A percentile compares a stretch with the other conserved stretches of the same genome.
phyloP scores from a whole-genome alignment of 768 basidiomycete species.

The Mycena indigotica region DNA sequence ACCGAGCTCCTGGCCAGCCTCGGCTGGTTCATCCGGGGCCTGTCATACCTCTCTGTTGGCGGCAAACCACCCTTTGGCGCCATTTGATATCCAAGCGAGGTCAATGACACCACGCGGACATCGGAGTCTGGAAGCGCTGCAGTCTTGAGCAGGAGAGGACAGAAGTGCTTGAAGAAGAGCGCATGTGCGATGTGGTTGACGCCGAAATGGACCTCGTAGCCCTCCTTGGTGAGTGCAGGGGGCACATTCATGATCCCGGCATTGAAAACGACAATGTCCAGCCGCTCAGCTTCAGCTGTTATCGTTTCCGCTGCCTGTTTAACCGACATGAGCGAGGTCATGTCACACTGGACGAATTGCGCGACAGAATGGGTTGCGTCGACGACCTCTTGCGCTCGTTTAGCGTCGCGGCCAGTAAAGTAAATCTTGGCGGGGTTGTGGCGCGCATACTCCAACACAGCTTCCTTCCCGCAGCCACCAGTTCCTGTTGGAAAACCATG shows the following conservation, averaged over 20 bases:
- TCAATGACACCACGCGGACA: slow-evolving; percentile 35
- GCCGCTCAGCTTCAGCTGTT: slow-evolving; percentile 8
- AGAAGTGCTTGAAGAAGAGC: slow-evolving; percentile 45
- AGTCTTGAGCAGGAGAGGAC: slow-evolving; percentile 36
- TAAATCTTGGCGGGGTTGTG: slow-evolving; percentile 16
- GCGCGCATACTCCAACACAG: slow-evolving; percentile 10
- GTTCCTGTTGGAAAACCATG: not conserved
- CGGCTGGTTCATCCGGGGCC: slow-evolving; percentile 17
- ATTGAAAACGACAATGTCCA: slow-evolving; percentile 17
- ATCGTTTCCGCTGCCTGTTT: slow-evolving; percentile 2
- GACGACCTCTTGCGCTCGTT: slow-evolving; percentile 3
- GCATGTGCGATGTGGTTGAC: slow-evolving; percentile 39
- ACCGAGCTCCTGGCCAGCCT: slow-evolving; percentile 16
- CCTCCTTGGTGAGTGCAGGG: slow-evolving; percentile 11
- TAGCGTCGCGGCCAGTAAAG: slow-evolving; percentile 19
- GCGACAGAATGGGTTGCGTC: not conserved
- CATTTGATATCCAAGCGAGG: slow-evolving; percentile 1
- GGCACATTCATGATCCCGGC: slow-evolving; percentile 15
- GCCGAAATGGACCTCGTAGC: slow-evolving; percentile 20
- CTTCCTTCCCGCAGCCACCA: slow-evolving; percentile 14
- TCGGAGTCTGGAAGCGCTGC: slow-evolving; percentile 23
- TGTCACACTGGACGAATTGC: slow-evolving; percentile 14
- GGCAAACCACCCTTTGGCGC: slow-evolving; percentile 6
- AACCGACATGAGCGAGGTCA: slow-evolving; percentile 14
- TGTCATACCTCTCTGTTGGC: slow-evolving; percentile 1